Conservation (phyloP, 768 basidiomycete genomes). For the Coprinopsis marcescibilis region DNA sequence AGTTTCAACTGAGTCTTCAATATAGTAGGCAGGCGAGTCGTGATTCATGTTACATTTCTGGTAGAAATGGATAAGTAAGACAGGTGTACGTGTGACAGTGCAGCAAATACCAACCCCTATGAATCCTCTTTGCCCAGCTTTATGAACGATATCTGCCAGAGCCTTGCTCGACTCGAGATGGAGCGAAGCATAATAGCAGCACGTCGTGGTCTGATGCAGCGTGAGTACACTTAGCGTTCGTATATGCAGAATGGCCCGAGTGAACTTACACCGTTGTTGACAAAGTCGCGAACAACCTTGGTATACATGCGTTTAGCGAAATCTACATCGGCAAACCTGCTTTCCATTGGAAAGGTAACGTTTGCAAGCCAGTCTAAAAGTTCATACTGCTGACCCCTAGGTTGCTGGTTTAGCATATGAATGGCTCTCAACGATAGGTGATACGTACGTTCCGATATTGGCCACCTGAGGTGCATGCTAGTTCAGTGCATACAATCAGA, state of each 20-base stretch:
- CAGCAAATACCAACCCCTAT: constrained; percentile 57
- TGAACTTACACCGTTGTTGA: constrained; percentile 70
- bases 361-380: constrained; percentile 84
- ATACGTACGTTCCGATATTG: constrained; percentile 56
- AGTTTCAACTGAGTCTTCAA: constrained; percentile 51
- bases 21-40: constrained; percentile 60
- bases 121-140: constrained; percentile 73
- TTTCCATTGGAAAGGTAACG: constrained; percentile 86
- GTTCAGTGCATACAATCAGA: neutral
- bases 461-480: constrained; percentile 82
- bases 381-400: constrained; percentile 77
- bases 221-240: too few species aligned
- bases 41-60: constrained; percentile 92
- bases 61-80: constrained; percentile 7
- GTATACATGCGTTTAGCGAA: constrained; percentile 70
- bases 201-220: constrained; percentile 92
- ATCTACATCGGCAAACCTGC: constrained; percentile 58
- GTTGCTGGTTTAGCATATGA: neutral
- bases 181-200: constrained; percentile 84
- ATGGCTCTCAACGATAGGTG: neutral
- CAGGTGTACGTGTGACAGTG: neutral
- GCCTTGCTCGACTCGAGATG: constrained; percentile 78
- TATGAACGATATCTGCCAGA: constrained; percentile 69
- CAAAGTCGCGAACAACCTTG: constrained; percentile 62
- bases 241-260: too few species aligned